Base-by-base conservation (phyloP, 768 basidiomycete species). In the Pleurotus cornucopiae region DNA sequence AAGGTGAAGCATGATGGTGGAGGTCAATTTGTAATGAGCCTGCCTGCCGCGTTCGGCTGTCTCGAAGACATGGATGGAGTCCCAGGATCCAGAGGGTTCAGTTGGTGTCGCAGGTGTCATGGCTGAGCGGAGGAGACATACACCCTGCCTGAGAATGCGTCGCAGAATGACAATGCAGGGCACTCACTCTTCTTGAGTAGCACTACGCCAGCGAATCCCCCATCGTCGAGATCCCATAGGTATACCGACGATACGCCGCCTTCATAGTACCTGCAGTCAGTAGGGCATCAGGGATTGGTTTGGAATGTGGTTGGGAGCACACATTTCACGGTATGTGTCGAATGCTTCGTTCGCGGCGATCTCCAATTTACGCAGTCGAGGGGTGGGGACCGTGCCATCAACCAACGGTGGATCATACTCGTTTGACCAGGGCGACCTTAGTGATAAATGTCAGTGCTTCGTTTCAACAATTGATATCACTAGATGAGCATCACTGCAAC, bases 21-120 rank as follows among this genome's bases (percentile, higher is more conserved):
- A 95, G 1, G 97, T 98, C 52, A 99, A 78, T 73, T 98, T 98
- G 75, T 98, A 99, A 64, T 93, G 93, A 3, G 96, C 94, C 62
- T 90, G 86, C 48, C 96, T 81, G 4, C 91, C 94, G 45, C 94
- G 84, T 66, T 97, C 94, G n/a, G 83, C 79, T 2, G 90, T 82
- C 71, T 99, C 97, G 62, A 99, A 98, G 52, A 98, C 96, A 66
- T 99, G 97, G 59, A 99, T 93, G 1, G 94, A 96, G 67, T 99
- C 95, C 97, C 97, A 99, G 54, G 92, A 88, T 20, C 94, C 93
- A 0, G 88, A 83, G 5, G 89, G 85, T 58, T 86, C 88, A 55
- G 76, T 75, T 9, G 74, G 64, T 5, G 77, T 71, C 9, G 76
- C 68, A 2, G 85, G 82, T 21, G 72, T 79, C 77, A 91, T 81